Evolutionary conservation across 2,329 filamentous ascomycete genomes (phyloP), one percentile per base, ranked within the genome.

Genomic region (Zymoseptoria ardabiliae): DNA sequence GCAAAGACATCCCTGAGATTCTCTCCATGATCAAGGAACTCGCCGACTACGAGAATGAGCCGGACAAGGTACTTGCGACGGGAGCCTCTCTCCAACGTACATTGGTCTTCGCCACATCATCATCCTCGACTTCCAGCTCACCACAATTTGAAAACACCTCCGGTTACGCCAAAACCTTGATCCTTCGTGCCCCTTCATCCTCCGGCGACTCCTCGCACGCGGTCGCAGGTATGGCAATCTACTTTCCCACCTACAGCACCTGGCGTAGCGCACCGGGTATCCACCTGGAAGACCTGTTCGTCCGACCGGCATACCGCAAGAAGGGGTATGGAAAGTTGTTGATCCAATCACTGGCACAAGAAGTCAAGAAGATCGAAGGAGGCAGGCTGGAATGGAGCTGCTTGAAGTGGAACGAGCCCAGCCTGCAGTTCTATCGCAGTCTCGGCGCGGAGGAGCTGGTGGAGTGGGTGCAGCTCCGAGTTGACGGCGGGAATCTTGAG

Each of bases 181-280:
- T 95, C 9, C 76, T 93, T 57, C 70, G 70, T 55, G 63, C 75
- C 81, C 21, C 75, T 79, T 10, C 74, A 77, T 5, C 74, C 78
- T 49, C 51, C 3, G 57, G 35, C 71, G 76, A 48, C 73, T 65
- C 61, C 63, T 69, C 59, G 45, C 65, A 55, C 65, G 73, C 30
- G 53, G 71, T 83, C 73, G 89, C 85, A 0, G 91, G 88, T 53
- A 90, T 97, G 83, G 91, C 91, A 1, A 76, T 97, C 49, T 97
- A 91, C 77, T 97, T 96, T 74, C 91, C 93, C 80, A 97, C 93
- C 76, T 97, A 96, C 77, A 91, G 87, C 70, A 97, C 93, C 0
- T 97, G 94, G 94, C 84, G 89, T 8, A 84, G 89, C n/a, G 84
- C 83, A 52, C 85, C 92, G 0, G 93, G 93, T 2, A 89, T 99